Conservation (phyloP, 768 basidiomycete species). For the Sporobolomyces phaffii region DNA sequence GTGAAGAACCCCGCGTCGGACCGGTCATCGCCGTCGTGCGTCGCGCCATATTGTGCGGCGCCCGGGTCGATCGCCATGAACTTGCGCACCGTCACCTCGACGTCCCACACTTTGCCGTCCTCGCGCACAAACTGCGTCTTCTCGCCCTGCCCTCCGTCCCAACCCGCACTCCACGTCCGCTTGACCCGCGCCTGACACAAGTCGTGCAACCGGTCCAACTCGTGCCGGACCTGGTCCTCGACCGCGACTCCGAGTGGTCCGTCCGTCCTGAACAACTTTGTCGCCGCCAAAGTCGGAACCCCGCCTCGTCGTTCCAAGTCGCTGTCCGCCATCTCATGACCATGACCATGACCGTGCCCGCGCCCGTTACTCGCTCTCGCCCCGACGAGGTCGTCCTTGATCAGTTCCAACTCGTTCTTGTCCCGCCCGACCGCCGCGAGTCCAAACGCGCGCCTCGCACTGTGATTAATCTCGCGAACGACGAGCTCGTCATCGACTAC, state of each 20-base stretch:
- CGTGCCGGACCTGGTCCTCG: slow-evolving; percentile 1
- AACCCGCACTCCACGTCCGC: neutral
- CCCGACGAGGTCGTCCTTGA: slow-evolving; percentile 7
- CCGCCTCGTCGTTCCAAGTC: too few species aligned
- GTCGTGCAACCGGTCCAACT: slow-evolving; percentile 2
- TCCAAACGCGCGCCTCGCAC: too few species aligned
- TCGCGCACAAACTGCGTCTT: neutral
- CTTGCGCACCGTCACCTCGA: slow-evolving; percentile 13
- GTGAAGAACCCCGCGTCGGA: neutral
- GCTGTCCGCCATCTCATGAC: too few species aligned
- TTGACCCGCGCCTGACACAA: neutral
- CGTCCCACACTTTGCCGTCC: neutral
- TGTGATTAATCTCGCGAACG: neutral
- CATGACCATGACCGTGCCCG: too few species aligned
- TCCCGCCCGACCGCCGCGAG: neutral
- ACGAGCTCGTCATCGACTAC: neutral
- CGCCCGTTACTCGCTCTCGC: too few species aligned
- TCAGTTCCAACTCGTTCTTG: slow-evolving; percentile 3
- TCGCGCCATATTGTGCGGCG: too few species aligned
- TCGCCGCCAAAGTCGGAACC: neutral
- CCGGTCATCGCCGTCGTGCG: neutral
- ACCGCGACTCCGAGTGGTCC: neutral
- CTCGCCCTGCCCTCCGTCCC: slow-evolving; percentile 19
- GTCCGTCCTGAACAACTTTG: neutral
- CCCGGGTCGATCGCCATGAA: neutral